These are phyloP conservation scores for Olyra latifolia DNA, from an alignment of 176 grass and related monocot species.

Conservation along the genomic window DNA sequence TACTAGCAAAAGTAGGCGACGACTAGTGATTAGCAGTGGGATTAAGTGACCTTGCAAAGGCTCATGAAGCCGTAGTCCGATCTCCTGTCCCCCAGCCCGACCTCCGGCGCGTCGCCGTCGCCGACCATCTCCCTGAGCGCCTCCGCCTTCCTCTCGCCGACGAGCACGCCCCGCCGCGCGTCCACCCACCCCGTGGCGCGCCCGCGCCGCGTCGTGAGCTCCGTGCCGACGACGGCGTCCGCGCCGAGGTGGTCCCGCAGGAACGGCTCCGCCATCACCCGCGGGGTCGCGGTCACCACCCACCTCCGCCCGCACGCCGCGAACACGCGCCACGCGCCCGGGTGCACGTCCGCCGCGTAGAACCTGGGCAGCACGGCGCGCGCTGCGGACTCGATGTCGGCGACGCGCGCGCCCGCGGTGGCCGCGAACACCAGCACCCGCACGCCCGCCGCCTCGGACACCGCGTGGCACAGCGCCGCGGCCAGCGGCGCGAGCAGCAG, in stretches of 20 bases:
- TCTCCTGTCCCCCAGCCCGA: slow-evolving; percentile 40
- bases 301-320: slow-evolving; percentile 19
- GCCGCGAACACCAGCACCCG: slow-evolving; percentile 57
- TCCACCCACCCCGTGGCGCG: slow-evolving; percentile 42
- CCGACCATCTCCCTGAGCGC: slow-evolving; percentile 39
- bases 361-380: slow-evolving; percentile 72
- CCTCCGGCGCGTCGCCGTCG: slow-evolving; percentile 30
- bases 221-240: slow-evolving; percentile 50
- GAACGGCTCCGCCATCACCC: slow-evolving; percentile 77
- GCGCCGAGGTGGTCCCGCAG: slow-evolving; percentile 52
- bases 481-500: slow-evolving; percentile 54
- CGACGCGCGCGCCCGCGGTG: slow-evolving; percentile 49
- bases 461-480: slow-evolving; percentile 34
- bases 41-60: slow-evolving; percentile 44
- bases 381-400: slow-evolving; percentile 59
- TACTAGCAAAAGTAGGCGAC: no score
- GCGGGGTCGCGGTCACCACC: slow-evolving; percentile 41
- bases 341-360: slow-evolving; percentile 56
- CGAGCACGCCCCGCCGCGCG: slow-evolving; percentile 36
- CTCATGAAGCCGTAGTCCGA: slow-evolving; percentile 62
- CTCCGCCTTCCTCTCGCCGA: slow-evolving; percentile 32
- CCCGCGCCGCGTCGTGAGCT: slow-evolving; percentile 47
- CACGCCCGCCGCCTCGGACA: slow-evolving; percentile 48
- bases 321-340: slow-evolving; percentile 48
- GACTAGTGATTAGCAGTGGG: not conserved